Conservation (phyloP, 495 filamentous ascomycete genomes). For the Aspergillus haitiensis region DNA sequence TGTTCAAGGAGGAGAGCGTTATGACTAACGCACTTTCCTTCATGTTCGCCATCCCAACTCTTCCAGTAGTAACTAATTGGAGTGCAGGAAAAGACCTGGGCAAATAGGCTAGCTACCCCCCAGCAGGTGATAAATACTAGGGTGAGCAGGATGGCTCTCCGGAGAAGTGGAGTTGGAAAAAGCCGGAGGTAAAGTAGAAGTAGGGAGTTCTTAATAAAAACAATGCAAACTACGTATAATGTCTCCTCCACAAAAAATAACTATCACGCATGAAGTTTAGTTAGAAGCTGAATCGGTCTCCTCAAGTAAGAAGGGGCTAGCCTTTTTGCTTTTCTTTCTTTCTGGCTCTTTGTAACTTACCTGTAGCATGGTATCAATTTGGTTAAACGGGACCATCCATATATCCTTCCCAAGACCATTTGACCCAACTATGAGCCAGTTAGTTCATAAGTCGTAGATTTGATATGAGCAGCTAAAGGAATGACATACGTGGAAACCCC, state of each 20-base stretch:
- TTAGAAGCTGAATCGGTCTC: not conserved
- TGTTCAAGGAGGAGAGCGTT: constrained; percentile 32
- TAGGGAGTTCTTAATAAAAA: constrained; percentile 23
- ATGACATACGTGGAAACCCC: constrained; percentile 4
- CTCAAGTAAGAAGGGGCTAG: not conserved
- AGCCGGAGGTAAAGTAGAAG: constrained; percentile 38
- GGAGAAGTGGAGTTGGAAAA: constrained; percentile 29
- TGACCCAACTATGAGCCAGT: constrained; percentile 15
- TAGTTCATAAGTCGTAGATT: not conserved
- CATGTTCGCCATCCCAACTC: constrained; percentile 34
- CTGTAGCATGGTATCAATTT: constrained; percentile 20
- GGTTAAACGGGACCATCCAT: constrained; percentile 21
- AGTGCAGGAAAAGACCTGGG: constrained; percentile 35
- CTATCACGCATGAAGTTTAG: not conserved
- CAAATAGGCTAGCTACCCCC: constrained; percentile 33
- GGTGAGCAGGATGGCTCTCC: constrained; percentile 24
- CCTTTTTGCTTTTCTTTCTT: too few relatives aligned
- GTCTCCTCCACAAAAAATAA: constrained; percentile 24
- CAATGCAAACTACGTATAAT: constrained; percentile 21
- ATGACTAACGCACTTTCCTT: constrained; percentile 34
- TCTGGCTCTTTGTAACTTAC: constrained; percentile 3
- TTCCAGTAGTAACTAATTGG: constrained; percentile 41
- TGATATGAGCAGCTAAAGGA: not conserved
- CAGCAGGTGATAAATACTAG: constrained; percentile 31
- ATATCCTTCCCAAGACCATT: constrained; percentile 25